These are phyloP conservation scores for Aspergillus neoniger DNA, from an alignment of 2,329 filamentous ascomycete genomes.

Conservation along the genomic window DNA sequence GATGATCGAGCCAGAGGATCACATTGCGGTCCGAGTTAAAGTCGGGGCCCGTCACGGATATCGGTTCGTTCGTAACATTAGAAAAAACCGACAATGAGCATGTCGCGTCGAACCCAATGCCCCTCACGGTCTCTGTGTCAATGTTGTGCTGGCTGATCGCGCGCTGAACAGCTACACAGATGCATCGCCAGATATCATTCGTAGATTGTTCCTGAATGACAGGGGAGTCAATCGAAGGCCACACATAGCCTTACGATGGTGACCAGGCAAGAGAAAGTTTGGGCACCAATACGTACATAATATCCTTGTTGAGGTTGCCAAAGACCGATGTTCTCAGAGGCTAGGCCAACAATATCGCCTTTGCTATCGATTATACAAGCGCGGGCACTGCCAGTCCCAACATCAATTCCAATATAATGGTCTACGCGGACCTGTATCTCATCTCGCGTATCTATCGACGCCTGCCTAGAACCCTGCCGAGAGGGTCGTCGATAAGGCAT, in stretches of 20 bases:
- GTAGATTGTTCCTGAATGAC: conserved; percentile 88
- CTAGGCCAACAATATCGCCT: conserved; percentile 78
- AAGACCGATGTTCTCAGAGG: conserved; percentile 73
- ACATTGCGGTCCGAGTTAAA: conserved; percentile 93
- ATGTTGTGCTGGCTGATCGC: conserved; percentile 81
- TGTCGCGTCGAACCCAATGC: conserved; percentile 97
- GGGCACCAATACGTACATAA: conserved; percentile 57
- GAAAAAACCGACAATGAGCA: conserved; percentile 93
- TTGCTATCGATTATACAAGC: conserved; percentile 92
- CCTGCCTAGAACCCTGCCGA: conserved; percentile 38
- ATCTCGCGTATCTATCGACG: conserved; percentile 53
- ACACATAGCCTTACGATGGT: background rate
- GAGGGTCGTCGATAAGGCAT: conserved; percentile 37
- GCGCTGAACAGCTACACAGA: conserved; percentile 82
- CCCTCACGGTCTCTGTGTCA: conserved; percentile 73
- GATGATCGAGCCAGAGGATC: conserved; percentile 95
- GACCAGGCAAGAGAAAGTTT: background rate
- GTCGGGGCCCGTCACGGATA: conserved; percentile 84
- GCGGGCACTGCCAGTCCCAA: conserved; percentile 91
- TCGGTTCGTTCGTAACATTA: conserved; percentile 83
- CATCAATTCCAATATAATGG: conserved; percentile 84
- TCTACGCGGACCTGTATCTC: conserved; percentile 59
- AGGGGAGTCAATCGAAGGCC: conserved; percentile 24
- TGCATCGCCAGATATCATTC: conserved; percentile 92
- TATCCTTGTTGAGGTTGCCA: conserved; percentile 77